Base-by-base conservation (phyloP, 1,139 yeast genomes). In the Geotrichum europaeum region DNA sequence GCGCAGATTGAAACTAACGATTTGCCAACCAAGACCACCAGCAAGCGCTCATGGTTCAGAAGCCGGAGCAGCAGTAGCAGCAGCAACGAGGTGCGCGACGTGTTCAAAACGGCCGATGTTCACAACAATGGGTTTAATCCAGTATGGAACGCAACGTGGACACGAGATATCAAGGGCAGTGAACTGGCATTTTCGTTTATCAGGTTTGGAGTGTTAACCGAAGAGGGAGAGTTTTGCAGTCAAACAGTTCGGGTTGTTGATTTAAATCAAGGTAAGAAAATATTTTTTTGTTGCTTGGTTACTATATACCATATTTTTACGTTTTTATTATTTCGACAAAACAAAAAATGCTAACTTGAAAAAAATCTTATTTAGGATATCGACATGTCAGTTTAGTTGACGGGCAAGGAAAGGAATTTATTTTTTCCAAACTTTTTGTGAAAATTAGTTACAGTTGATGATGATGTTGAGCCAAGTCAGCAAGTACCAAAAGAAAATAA, bases 61-160 rank as follows among this genome's bases (percentile, higher is more conserved):
- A 5, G 47, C 20, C 20, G 10, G 10, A 15, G 47, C 47, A 40
- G 40, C 36, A 32, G 45, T 18, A 36, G 45, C 45, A 25, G 45
- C 22, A 15, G 22, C 32, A 28, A 5, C 20, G 47, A 40, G 47
- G 47, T 40, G 18, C 10, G 47, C 47, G 47, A 40, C 20, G 47
- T 40, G 47, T 40, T n/a, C 18, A 40, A 40, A n/a, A 40, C 47
- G 3, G 18, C 20, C n/a, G 47, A 3, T 2, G 18, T 40, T 5
- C 47, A n/a, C 20, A 40, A 80, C 58, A 90, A 91, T 72, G 97
- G 97, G 0, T 89, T 89, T 73, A 90, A 88, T 71, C 97, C 98
- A 0, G 74, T 80, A 2, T 91, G 97, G 97, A 83, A 86, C 66
- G 78, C 81, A 56, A 72, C 70, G 4, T 80, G 85, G 63, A 68